Evolutionary conservation across 345 rosid species (phyloP).

Genomic region (Citrus reticulata): DNA sequence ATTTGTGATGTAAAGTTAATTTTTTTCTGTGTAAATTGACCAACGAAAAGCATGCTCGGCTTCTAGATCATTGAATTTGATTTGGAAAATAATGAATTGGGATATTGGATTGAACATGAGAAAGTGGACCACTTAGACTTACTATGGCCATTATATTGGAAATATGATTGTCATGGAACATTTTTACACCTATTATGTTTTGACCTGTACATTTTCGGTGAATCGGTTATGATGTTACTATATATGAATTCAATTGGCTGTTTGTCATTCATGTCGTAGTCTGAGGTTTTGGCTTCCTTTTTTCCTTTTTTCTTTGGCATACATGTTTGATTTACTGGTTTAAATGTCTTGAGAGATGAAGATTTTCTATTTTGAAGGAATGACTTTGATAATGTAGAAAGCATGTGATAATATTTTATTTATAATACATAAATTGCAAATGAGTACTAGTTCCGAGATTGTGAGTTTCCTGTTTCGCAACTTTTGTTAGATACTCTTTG

Average conservation of each 20-base stretch:
- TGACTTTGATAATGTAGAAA: not conserved
- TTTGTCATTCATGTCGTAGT: not conserved
- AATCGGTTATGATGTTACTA: not conserved
- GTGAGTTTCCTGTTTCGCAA: not conserved
- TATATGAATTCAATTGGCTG: not conserved
- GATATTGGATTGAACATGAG: not conserved
- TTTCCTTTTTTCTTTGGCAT: not conserved
- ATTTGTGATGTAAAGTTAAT: not conserved
- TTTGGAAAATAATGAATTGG: not conserved
- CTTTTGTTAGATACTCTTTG: constrained; percentile 54
- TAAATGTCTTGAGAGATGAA: not conserved
- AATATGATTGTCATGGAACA: not conserved
- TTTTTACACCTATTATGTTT: not conserved
- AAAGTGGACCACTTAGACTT: not conserved
- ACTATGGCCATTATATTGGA: not conserved
- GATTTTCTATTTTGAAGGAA: not conserved
- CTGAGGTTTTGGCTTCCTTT: not conserved
- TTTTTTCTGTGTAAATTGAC: not conserved
- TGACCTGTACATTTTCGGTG: not conserved
- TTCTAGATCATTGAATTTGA: not conserved
- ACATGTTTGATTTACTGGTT: not conserved
- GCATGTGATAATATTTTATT: not conserved
- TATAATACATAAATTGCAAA: not conserved
- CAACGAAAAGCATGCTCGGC: not conserved
- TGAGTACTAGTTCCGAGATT: not conserved